Evolutionary conservation across 305 asterid genomes (phyloP), one percentile per base, ranked within the genome.

Genomic region (Euphrasia arctica): DNA sequence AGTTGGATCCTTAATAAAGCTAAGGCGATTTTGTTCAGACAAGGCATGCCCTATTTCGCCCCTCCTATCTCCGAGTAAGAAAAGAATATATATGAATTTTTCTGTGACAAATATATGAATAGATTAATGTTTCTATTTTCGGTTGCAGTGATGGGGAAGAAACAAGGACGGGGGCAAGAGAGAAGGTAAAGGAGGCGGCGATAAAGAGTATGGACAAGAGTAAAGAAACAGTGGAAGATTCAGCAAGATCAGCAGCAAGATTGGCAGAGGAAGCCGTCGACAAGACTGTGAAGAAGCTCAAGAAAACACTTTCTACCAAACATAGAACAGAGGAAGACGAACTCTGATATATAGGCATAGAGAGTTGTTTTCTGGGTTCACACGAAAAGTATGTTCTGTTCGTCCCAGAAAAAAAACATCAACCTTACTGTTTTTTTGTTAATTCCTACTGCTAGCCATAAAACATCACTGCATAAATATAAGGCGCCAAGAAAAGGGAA

Each of bases 141-240:
- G 49, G 28, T 18, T 18, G 56, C 50, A 3, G 58, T 5, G 31
- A 15, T 0, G 43, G 60, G 5, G 60, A 1, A 4, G 60, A 58
- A 0, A 60, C 15, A 28, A 9, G 13, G 52, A 39, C 1, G 32
- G 64, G 49, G 52, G 39, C 71, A 15, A 1, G 60, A 1, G 70
- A 10, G 6, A 65, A 54, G 63, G 64, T 65, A 14, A 72, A 60
- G 36, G 72, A 72, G 27, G 72, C 76, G 9, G 68, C 47, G 47
- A 45, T 66, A 54, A 72, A 54, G 71, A 72, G 76, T 64, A n/a
- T 72, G 31, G 72, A 72, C 47, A 45, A 71, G 47, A 60, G 71
- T 54, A 66, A 6, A 55, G 32, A 55, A 18, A 11, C 68, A 0
- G 64, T 65, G 3, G 65, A 72, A 22, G 68, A 66, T 43, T 66